Evolutionary conservation across 2,329 filamentous ascomycete genomes (phyloP).

Genomic region (Sporothrix mexicana): DNA sequence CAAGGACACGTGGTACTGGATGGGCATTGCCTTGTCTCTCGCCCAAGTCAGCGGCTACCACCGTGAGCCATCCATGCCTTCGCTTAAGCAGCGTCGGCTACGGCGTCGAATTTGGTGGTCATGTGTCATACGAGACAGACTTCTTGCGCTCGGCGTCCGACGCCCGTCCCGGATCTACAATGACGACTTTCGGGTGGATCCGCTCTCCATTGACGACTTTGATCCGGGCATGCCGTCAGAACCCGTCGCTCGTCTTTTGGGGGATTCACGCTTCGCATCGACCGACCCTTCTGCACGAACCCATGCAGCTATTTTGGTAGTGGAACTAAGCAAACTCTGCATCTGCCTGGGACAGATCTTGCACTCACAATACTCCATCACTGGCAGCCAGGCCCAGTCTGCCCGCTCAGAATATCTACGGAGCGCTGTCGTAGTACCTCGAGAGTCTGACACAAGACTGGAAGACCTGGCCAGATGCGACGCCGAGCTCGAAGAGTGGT

Average conservation of each 20-base stretch:
- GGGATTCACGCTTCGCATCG: not conserved
- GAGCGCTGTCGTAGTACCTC: not conserved
- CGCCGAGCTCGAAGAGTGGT: not conserved
- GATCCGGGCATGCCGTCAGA: not conserved
- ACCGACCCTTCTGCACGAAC: not conserved
- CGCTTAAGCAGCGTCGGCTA: not conserved
- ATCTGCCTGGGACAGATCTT: not conserved
- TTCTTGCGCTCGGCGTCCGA: not conserved
- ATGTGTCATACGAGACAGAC: not conserved
- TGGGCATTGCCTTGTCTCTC: slow-evolving; percentile 13
- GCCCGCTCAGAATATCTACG: not conserved
- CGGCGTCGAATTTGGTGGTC: slow-evolving; percentile 1
- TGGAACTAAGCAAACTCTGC: slow-evolving; percentile 14
- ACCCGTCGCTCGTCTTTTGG: not conserved
- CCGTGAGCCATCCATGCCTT: not conserved
- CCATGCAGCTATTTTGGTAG: not conserved
- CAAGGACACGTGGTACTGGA: slow-evolving; percentile 25
- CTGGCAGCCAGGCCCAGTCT: not conserved
- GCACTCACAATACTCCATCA: not conserved
- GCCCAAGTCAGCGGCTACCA: slow-evolving; percentile 1
- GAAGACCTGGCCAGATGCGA: not conserved
- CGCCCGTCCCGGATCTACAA: not conserved
- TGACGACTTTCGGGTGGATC: not conserved
- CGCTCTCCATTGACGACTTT: not conserved
- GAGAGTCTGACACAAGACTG: not conserved